Evolutionary conservation across 108 stramenopile genomes (phyloP).

Genomic region (Nitzschia palea): DNA sequence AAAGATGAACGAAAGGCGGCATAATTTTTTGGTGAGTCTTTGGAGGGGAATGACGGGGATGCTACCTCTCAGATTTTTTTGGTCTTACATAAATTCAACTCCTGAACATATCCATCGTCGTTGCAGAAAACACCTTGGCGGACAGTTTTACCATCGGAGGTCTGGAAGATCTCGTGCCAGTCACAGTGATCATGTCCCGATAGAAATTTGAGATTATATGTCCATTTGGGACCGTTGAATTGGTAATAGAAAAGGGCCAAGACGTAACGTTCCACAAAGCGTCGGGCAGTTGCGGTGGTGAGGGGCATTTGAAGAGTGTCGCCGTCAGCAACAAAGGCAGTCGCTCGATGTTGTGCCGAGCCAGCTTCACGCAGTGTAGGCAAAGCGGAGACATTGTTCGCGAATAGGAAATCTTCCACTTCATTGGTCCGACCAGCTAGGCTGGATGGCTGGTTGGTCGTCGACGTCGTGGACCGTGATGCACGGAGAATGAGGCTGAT

Average conservation of each 20-base stretch:
- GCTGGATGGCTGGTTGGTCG: too few relatives aligned
- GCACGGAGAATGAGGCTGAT: not conserved
- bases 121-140: constrained; percentile 21
- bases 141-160: not conserved
- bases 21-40: too few relatives aligned
- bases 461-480: not conserved
- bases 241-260: constrained; percentile 30
- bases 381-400: not conserved
- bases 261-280: constrained; percentile 24
- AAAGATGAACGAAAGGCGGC: not conserved
- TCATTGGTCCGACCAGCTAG: not conserved
- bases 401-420: not conserved
- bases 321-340: constrained; percentile 15
- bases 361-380: not conserved
- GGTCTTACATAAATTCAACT: constrained; percentile 26
- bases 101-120: constrained; percentile 1
- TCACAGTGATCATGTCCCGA: constrained; percentile 18
- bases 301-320: constrained; percentile 8
- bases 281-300: not conserved
- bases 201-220: constrained; percentile 11
- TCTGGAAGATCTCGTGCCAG: constrained; percentile 10
- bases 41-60: too few relatives aligned
- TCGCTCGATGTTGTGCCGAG: constrained; percentile 1
- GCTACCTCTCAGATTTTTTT: too few relatives aligned
- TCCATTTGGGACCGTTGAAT: constrained; percentile 24